Conservation (phyloP, 1,284 basidiomycete genomes). For the Cryptococcus neoformans region DNA sequence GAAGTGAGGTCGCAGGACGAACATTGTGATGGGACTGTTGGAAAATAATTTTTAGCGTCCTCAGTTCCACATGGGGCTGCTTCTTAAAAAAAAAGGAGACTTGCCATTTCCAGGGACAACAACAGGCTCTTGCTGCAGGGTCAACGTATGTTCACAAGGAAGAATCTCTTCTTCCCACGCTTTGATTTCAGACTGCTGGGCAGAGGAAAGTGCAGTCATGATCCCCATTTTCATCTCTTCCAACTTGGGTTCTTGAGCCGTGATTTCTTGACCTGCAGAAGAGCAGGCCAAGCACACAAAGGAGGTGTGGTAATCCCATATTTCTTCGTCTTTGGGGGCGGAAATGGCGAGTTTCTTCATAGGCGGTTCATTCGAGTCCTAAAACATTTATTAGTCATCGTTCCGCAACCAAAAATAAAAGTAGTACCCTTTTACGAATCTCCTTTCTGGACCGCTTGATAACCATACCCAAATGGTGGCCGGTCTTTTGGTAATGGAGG, state of each 20-base stretch:
- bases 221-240: slow-evolving; percentile 64
- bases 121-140: slow-evolving; percentile 63
- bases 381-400: neutral
- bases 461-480: slow-evolving; percentile 77
- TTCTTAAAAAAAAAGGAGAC: neutral
- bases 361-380: slow-evolving; percentile 71
- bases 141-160: slow-evolving; percentile 81
- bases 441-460: slow-evolving; percentile 72
- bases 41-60: neutral
- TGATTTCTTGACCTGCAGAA: slow-evolving; percentile 54
- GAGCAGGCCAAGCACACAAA: slow-evolving; percentile 66
- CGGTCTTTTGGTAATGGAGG: slow-evolving; percentile 66
- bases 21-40: slow-evolving; percentile 70
- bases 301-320: slow-evolving; percentile 73
- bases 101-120: slow-evolving; percentile 34
- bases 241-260: slow-evolving; percentile 54
- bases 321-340: slow-evolving; percentile 82
- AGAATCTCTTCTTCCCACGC: slow-evolving; percentile 96
- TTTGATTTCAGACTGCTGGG: slow-evolving; percentile 89
- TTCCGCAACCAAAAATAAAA: neutral
- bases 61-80: no score
- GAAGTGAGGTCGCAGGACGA: slow-evolving; percentile 72
- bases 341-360: slow-evolving; percentile 85
- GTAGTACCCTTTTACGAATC: slow-evolving; percentile 59
- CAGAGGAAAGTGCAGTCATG: slow-evolving; percentile 79